These are phyloP conservation scores for Nemania bipapillata DNA, from an alignment of 2,329 filamentous ascomycete species.

Conservation along the genomic window DNA sequence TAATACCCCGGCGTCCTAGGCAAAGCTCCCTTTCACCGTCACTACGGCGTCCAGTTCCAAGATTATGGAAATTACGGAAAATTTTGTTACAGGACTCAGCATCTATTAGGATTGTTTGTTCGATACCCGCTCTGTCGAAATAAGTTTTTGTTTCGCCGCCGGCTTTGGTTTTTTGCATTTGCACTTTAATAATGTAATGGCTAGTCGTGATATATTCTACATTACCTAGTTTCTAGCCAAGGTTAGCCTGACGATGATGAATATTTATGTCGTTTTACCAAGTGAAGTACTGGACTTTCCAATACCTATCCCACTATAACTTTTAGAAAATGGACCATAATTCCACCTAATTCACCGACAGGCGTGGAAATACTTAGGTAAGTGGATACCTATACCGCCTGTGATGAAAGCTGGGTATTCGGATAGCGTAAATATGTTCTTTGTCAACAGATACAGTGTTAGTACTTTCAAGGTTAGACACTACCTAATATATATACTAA, in stretches of 20 bases:
- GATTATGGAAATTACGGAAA: constrained; percentile 7
- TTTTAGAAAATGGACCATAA: too few species aligned
- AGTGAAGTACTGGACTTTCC: not conserved
- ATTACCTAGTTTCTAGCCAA: not conserved
- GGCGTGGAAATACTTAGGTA: too few species aligned
- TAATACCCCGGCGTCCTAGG: not conserved
- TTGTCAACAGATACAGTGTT: not conserved
- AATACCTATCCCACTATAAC: too few species aligned
- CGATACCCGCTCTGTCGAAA: constrained; percentile 35
- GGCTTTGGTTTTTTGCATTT: constrained; percentile 14
- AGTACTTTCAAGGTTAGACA: not conserved
- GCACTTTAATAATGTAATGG: constrained; percentile 17
- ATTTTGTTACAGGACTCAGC: not conserved
- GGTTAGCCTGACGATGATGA: not conserved
- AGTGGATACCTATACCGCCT: not conserved
- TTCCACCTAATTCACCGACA: too few species aligned
- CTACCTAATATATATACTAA: too few species aligned
- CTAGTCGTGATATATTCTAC: not conserved
- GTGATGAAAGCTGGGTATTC: not conserved
- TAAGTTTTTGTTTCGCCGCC: not conserved
- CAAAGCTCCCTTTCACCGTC: not conserved
- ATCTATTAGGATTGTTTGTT: constrained; percentile 24
- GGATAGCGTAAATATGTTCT: too few species aligned
- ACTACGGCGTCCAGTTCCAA: not conserved
- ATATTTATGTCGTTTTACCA: not conserved